Percentiles rank a stretch among this genome's conserved stretches.
Evolutionary conservation across 805 yeast genomes (phyloP).

Genomic region (Lipomyces sp.): DNA sequence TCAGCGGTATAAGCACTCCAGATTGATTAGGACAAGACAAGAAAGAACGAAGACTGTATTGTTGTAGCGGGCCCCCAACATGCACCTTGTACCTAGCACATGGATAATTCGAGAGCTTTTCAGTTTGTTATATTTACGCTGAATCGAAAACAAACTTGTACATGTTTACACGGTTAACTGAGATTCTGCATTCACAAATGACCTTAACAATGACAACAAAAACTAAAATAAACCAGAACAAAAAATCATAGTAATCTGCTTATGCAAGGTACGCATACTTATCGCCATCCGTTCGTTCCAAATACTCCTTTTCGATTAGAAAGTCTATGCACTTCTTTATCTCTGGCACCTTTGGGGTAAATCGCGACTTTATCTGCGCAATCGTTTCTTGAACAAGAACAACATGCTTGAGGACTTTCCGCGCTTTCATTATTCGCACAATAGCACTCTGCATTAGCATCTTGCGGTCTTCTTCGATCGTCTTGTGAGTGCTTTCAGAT

Average conservation of each 20-base stretch:
- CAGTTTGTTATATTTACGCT: too few relatives aligned
- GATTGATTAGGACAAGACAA: background rate
- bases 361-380: conserved; percentile 76
- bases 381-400: conserved; percentile 82
- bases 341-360: conserved; percentile 80
- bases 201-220: background rate
- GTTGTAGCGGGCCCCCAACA: background rate
- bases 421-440: conserved; percentile 94
- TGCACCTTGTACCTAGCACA: background rate
- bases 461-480: conserved; percentile 81
- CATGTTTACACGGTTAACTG: background rate
- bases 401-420: conserved; percentile 74
- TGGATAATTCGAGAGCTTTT: background rate
- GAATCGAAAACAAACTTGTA: too few relatives aligned
- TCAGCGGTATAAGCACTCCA: conserved; percentile 15
- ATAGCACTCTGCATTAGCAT: conserved; percentile 87
- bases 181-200: background rate
- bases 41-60: background rate
- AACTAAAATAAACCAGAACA: background rate
- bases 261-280: conserved; percentile 79
- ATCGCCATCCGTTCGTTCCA: conserved; percentile 69
- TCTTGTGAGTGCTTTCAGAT: conserved; percentile 68
- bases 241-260: background rate
- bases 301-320: conserved; percentile 80
- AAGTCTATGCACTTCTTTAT: conserved; percentile 82